These are phyloP conservation scores for Conidiobolus incongruus DNA, from an alignment of 371 early-diverging fungal genomes.

Conservation along the genomic window DNA sequence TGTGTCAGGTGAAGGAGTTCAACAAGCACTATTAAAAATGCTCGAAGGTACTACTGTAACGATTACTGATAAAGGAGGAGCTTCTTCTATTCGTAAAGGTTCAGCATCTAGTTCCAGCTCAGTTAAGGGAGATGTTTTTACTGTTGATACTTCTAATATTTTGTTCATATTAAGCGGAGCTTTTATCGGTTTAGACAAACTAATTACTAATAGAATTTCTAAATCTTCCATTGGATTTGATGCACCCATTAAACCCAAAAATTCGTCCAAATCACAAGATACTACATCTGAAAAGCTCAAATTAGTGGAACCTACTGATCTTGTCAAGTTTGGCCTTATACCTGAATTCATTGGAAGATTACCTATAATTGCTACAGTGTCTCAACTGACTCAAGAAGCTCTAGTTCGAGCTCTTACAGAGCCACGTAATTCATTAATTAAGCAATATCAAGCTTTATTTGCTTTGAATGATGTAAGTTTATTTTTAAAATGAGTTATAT, in stretches of 20 bases:
- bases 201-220: constrained; percentile 47
- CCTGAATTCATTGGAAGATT: constrained; percentile 80
- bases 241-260: constrained; percentile 18
- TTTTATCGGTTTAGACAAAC: constrained; percentile 70
- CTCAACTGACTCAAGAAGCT: constrained; percentile 35
- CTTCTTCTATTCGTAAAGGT: constrained; percentile 7
- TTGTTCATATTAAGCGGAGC: constrained; percentile 79
- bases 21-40: constrained; percentile 70
- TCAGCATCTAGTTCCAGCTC: constrained; percentile 10
- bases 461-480: no score
- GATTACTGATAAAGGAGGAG: constrained; percentile 58
- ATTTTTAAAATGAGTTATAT: neutral
- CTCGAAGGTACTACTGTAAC: constrained; percentile 72
- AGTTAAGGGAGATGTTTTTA: constrained; percentile 49
- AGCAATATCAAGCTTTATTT: no score
- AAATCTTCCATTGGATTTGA: constrained; percentile 65
- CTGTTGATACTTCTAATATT: constrained; percentile 78
- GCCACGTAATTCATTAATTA: no score
- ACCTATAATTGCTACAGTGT: constrained; percentile 68
- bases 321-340: constrained; percentile 71
- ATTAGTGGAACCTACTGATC: constrained; percentile 51
- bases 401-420: constrained; percentile 51
- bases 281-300: constrained; percentile 16
- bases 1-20: constrained; percentile 86
- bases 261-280: constrained; percentile 2